phyloP scores from a whole-genome alignment of 1,139 yeast genomes.

The Debaryomycetaceae sp. region DNA sequence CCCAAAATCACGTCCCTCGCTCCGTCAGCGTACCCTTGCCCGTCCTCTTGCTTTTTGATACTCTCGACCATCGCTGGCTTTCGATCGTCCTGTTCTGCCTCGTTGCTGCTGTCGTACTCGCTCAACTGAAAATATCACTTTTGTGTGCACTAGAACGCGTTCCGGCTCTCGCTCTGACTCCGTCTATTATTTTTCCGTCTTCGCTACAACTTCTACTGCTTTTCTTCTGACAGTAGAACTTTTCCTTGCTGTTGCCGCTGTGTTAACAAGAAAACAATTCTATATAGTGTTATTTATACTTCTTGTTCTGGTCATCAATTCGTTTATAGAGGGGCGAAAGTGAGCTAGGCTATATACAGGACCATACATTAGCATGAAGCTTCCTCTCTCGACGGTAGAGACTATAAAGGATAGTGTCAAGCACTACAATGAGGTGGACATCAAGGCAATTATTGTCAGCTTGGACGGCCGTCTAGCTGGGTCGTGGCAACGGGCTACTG shows the following conservation, averaged over 20 bases:
- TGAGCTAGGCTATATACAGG: not conserved
- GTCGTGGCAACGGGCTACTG: conserved; percentile 1
- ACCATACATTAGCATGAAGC: conserved; percentile 1
- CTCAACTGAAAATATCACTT: not conserved
- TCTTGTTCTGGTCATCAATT: conserved; percentile 2
- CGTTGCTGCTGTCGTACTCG: not conserved
- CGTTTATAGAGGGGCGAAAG: not conserved
- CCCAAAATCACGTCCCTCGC: not conserved
- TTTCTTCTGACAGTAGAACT: not conserved
- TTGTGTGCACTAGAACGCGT: not conserved
- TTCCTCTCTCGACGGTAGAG: conserved; percentile 5
- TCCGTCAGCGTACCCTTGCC: not conserved
- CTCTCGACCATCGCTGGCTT: not conserved
- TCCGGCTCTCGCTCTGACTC: not conserved
- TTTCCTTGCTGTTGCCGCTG: not conserved
- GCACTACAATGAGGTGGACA: conserved; percentile 3
- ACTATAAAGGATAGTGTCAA: conserved; percentile 3
- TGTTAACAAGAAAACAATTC: not conserved
- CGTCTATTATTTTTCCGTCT: not conserved
- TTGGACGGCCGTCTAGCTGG: conserved; percentile 2
- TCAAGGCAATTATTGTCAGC: conserved; percentile 1
- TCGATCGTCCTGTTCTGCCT: not conserved
- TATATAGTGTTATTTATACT: not conserved
- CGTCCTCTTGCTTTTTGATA: not conserved
- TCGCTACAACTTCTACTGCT: not conserved